These are phyloP conservation scores for Soucietia sequanensis DNA, from an alignment of 805 yeast species.

Conservation along the genomic window DNA sequence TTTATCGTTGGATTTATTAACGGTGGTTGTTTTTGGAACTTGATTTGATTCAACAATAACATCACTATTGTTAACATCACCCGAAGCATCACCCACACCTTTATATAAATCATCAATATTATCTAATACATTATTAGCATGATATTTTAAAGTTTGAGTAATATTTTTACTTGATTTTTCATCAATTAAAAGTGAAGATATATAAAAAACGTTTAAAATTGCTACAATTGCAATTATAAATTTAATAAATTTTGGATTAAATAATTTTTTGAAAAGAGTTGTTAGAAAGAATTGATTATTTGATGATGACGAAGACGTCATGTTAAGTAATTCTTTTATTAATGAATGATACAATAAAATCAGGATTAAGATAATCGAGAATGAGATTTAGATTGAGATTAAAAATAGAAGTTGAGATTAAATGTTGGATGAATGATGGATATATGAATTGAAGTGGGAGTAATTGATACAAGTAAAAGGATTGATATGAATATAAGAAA, in stretches of 20 bases:
- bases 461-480: too few relatives aligned
- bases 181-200: conserved; percentile 14
- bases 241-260: conserved; percentile 13
- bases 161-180: conserved; percentile 9
- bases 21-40: not conserved
- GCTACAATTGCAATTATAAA: conserved; percentile 15
- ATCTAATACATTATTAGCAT: conserved; percentile 13
- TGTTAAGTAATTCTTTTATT: too few relatives aligned
- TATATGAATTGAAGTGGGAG: too few relatives aligned
- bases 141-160: conserved; percentile 9
- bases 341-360: too few relatives aligned
- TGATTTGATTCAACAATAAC: not conserved
- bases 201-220: conserved; percentile 15
- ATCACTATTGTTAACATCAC: not conserved
- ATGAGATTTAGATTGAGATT: too few relatives aligned
- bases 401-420: too few relatives aligned
- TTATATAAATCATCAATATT: conserved; percentile 5
- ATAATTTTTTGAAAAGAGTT: conserved; percentile 9
- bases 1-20: conserved; percentile 1
- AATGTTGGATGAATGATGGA: too few relatives aligned
- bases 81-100: conserved; percentile 1
- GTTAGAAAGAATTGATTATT: not conserved
- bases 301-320: not conserved
- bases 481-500: too few relatives aligned
- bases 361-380: too few relatives aligned